Conservation (phyloP, 768 basidiomycete species). For the Calocera cornea region DNA sequence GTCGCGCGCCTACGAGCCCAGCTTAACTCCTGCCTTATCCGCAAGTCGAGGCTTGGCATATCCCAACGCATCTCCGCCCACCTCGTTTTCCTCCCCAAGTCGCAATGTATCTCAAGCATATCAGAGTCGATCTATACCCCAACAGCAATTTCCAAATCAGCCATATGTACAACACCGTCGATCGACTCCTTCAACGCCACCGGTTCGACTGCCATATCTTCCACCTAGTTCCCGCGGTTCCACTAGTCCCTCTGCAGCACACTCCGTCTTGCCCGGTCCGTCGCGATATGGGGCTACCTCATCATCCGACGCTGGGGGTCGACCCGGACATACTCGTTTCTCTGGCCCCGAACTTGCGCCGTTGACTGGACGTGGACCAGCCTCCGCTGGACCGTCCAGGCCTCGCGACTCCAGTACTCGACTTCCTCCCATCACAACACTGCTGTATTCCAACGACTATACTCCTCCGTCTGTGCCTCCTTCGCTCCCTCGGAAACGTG, state of each 20-base stretch:
- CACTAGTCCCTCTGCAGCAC: background rate
- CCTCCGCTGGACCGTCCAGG: background rate
- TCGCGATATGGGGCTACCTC: background rate
- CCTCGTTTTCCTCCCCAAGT: background rate
- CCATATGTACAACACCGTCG: background rate
- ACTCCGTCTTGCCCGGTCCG: background rate
- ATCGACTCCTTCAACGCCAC: background rate
- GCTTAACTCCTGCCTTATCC: too few species aligned
- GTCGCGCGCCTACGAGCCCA: too few species aligned
- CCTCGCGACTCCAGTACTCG: background rate
- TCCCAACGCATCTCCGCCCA: background rate
- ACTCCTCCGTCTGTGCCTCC: background rate
- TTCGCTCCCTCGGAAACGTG: background rate
- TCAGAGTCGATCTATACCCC: background rate
- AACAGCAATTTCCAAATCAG: background rate
- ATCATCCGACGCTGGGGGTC: background rate
- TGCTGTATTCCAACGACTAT: background rate
- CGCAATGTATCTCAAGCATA: background rate
- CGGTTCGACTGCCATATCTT: background rate
- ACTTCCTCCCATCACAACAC: background rate
- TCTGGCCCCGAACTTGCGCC: background rate
- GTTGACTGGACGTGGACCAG: background rate
- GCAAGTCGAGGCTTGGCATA: background rate
- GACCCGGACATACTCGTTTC: background rate
- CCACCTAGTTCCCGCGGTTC: background rate